Evolutionary conservation across 2,329 filamentous ascomycete species (phyloP).

Genomic region (Trichoderma koningiopsis): DNA sequence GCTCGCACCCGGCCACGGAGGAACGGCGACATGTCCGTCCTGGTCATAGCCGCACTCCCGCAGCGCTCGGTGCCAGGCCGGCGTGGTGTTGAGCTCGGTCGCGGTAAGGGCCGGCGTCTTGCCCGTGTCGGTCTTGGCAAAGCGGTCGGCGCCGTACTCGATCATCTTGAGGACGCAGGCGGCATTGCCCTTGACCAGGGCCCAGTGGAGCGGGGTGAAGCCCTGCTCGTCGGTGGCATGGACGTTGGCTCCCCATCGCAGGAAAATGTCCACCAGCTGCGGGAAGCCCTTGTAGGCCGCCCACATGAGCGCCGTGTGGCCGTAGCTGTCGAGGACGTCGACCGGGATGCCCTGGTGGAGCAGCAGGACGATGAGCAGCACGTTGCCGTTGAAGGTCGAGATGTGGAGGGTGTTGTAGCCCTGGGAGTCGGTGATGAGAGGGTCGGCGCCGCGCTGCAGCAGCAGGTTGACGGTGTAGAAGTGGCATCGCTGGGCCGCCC

Average conservation of each 20-base stretch:
- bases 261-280: constrained; percentile 84
- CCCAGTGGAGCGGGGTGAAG: constrained; percentile 95
- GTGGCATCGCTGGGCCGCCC: constrained; percentile 94
- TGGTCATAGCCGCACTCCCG: constrained; percentile 81
- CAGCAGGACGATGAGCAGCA: constrained; percentile 83
- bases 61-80: constrained; percentile 80
- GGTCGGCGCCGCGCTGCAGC: constrained; percentile 88
- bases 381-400: constrained; percentile 95
- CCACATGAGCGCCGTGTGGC: constrained; percentile 98
- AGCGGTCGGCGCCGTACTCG: constrained; percentile 93
- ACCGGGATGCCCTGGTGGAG: constrained; percentile 95
- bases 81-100: constrained; percentile 82
- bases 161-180: constrained; percentile 90
- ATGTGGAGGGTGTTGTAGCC: constrained; percentile 98
- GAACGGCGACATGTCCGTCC: constrained; percentile 69
- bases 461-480: constrained; percentile 96
- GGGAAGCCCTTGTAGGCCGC: constrained; percentile 97
- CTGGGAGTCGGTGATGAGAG: constrained; percentile 87
- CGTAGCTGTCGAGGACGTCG: constrained; percentile 84
- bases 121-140: constrained; percentile 83
- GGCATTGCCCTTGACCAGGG: constrained; percentile 87
- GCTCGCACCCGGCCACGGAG: constrained; percentile 72
- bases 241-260: constrained; percentile 94
- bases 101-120: constrained; percentile 89
- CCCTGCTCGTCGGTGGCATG: constrained; percentile 89